phyloP scores from a whole-genome alignment of 345 rosid genomes.

The Linum usitatissimum region DNA sequence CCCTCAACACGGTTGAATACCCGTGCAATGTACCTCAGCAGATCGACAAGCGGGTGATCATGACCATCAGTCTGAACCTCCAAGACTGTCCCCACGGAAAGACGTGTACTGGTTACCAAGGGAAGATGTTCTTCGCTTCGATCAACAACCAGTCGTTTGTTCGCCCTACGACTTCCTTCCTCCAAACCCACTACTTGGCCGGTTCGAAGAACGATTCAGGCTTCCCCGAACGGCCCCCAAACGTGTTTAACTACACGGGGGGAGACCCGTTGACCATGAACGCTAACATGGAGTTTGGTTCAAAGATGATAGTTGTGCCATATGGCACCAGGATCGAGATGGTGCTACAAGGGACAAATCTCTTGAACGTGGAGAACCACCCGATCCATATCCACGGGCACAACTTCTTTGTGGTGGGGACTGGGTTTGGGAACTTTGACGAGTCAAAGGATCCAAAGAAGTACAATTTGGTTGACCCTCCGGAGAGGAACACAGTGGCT shows the following conservation, averaged over 20 bases:
- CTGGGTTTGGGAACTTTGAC: constrained; percentile 13
- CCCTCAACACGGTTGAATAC: constrained; percentile 37
- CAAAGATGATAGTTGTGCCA: constrained; percentile 7
- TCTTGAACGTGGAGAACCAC: constrained; percentile 11
- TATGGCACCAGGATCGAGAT: constrained; percentile 8
- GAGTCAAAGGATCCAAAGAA: constrained; percentile 3
- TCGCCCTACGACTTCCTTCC: neutral
- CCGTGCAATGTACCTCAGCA: constrained; percentile 46
- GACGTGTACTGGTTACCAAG: constrained; percentile 31
- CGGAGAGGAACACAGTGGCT: constrained; percentile 14
- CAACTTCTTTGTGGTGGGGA: constrained; percentile 17
- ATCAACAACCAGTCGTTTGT: constrained; percentile 15
- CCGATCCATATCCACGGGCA: constrained; percentile 13
- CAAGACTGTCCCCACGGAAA: constrained; percentile 36
- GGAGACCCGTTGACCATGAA: constrained; percentile 5
- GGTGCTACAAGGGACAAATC: constrained; percentile 14
- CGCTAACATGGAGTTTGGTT: constrained; percentile 7
- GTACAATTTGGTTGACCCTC: constrained; percentile 10
- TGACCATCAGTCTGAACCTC: constrained; percentile 40
- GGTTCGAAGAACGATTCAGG: neutral
- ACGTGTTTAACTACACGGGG: constrained; percentile 12
- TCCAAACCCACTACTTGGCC: constrained; percentile 8
- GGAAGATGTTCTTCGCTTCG: constrained; percentile 14
- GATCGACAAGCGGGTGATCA: constrained; percentile 38
- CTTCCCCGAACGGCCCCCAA: constrained; percentile 12